These are phyloP conservation scores for Sporisorium exsertum DNA, from an alignment of 1,284 basidiomycete genomes.

Conservation along the genomic window DNA sequence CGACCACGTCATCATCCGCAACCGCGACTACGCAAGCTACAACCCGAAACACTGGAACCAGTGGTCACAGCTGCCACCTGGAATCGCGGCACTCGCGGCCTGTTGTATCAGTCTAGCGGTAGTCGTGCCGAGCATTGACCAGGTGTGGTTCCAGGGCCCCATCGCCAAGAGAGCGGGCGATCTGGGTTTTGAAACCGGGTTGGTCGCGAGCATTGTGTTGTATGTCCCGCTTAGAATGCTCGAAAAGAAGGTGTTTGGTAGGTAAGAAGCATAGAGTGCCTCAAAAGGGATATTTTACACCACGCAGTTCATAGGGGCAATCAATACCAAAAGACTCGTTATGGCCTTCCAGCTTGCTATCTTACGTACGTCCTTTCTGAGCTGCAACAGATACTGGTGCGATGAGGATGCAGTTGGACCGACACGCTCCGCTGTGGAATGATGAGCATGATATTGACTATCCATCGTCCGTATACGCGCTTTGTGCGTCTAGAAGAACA, in stretches of 20 bases:
- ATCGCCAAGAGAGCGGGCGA: conserved; percentile 65
- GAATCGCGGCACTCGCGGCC: conserved; percentile 72
- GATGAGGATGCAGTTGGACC: no score
- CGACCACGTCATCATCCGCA: conserved; percentile 76
- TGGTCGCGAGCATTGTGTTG: conserved; percentile 61
- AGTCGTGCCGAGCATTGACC: conserved; percentile 66
- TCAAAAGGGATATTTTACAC: no score
- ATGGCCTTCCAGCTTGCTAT: no score
- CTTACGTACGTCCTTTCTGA: no score
- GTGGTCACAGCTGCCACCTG: conserved; percentile 73
- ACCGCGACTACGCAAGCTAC: conserved; percentile 72
- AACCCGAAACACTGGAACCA: conserved; percentile 75
- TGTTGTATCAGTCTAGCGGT: conserved; percentile 60
- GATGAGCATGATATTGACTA: not conserved
- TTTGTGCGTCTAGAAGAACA: conserved; percentile 41
- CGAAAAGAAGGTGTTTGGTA: conserved; percentile 58
- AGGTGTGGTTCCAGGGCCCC: conserved; percentile 66
- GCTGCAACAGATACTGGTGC: no score
- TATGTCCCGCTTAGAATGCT: conserved; percentile 64
- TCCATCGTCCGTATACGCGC: not conserved
- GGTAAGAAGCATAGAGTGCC: no score
- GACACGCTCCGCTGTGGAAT: not conserved
- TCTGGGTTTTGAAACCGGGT: conserved; percentile 69
- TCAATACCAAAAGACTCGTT: no score
- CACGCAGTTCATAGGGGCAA: no score